Evolutionary conservation across 2,329 filamentous ascomycete species (phyloP), one percentile per base, ranked within the genome.

Genomic region (Clonostachys byssicola): DNA sequence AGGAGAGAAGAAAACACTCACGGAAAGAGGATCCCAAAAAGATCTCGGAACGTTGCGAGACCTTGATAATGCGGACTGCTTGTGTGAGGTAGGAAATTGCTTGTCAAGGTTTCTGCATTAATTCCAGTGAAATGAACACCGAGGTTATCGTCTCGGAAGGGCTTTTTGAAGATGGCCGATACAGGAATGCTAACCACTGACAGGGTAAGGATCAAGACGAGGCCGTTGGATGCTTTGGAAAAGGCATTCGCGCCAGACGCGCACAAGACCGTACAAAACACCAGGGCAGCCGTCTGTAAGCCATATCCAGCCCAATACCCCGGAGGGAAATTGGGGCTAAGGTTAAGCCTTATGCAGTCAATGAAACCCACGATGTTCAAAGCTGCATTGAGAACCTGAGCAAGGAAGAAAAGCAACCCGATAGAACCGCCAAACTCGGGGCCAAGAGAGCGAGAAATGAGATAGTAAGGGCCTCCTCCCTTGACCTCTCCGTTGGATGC

Each of bases 351-450:
- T 48, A 95, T 75, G 57, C 89, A 95, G 66, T 94, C 88, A 52
- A 95, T 81, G 42, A 95, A 74, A 70, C 89, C 90, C 40, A 95
- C 89, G 20, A 92, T 81, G 59, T 95, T 95, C 75, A 95, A 81
- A 36, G 88, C 88, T 2, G 89, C 91, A 60, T 92, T 95, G 59
- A 95, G 81, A 3, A 88, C 86, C 53, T 89, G 88, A n/a, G 90
- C 89, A n/a, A 95, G 73, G 62, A 94, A 95, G 65, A 95, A 95
- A 12, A 95, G 81, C 20, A 95, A 77, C 3, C 90, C 90, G 52
- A 95, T 95, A 2, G 88, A 90, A 14, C 90, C 90, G 23, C 90
- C 90, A 61, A 95, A 95, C 59, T 95, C 90, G 7, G 90, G 89
- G 0, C 90, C 90, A 5, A 95, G 71, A 41, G 88, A 92, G 51